phyloP scores from a whole-genome alignment of 2,329 filamentous ascomycete genomes.

The Fusarium marasasianum region DNA sequence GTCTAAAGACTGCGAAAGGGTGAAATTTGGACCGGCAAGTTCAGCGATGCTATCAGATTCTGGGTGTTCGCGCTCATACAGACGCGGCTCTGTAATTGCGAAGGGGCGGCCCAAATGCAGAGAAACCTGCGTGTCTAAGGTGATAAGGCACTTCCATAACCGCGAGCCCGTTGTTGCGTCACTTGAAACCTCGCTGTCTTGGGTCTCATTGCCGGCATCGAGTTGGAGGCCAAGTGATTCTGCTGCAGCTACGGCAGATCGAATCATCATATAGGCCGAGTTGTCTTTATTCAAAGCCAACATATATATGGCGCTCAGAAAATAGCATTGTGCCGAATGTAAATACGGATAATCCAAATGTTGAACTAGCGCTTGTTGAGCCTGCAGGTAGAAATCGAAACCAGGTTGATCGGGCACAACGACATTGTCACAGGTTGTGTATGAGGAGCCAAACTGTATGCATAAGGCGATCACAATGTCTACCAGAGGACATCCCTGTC shows the following conservation, averaged over 20 bases:
- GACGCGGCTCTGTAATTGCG: neutral
- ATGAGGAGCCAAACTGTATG: constrained; percentile 56
- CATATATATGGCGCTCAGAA: constrained; percentile 57
- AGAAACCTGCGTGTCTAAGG: constrained; percentile 31
- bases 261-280: constrained; percentile 28
- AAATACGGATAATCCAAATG: constrained; percentile 57
- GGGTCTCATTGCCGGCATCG: neutral
- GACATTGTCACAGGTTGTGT: constrained; percentile 25
- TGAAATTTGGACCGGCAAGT: constrained; percentile 28
- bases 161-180: neutral
- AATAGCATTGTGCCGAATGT: constrained; percentile 57
- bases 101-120: constrained; percentile 35
- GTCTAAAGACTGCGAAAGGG: neutral
- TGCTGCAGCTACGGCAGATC: constrained; percentile 27
- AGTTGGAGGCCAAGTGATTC: constrained; percentile 34
- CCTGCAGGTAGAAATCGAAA: constrained; percentile 54
- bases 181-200: neutral
- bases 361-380: constrained; percentile 52
- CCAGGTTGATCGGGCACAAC: constrained; percentile 53
- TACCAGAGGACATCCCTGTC: constrained; percentile 59
- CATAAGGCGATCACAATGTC: constrained; percentile 63
- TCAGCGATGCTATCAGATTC: constrained; percentile 22
- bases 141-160: constrained; percentile 35
- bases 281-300: constrained; percentile 21
- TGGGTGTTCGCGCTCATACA: neutral